Conservation (phyloP, 176 grass and related monocot species). For the Zoysia japonica region DNA sequence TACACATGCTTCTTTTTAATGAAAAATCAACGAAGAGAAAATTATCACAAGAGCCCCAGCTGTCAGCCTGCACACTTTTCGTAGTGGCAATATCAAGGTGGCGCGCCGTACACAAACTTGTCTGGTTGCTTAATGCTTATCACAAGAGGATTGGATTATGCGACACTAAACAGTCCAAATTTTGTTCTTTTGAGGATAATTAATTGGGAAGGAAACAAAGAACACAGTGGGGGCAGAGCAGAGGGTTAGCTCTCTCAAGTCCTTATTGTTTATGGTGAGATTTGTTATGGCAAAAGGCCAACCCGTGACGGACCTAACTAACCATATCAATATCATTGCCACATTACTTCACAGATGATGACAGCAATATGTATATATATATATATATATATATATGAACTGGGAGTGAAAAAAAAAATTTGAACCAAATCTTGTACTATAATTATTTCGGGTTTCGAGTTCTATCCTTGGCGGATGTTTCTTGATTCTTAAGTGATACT, state of each 20-base stretch:
- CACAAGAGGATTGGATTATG: conserved; percentile 18
- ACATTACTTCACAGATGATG: conserved; percentile 45
- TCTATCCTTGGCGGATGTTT: no score
- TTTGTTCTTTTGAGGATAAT: not conserved
- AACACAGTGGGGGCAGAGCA: conserved; percentile 19
- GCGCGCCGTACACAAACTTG: not conserved
- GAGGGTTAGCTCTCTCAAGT: conserved; percentile 51
- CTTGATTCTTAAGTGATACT: no score
- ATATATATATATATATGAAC: no score
- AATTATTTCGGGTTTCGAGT: no score
- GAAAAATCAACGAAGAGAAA: no score
- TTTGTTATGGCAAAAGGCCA: conserved; percentile 26
- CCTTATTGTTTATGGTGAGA: conserved; percentile 55
- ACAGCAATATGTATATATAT: no score
- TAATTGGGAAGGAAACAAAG: conserved; percentile 35
- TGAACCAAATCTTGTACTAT: no score
- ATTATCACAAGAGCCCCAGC: no score
- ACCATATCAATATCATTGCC: conserved; percentile 15
- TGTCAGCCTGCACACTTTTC: no score
- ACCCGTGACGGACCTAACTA: conserved; percentile 51
- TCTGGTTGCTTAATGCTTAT: conserved; percentile 1
- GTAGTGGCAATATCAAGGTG: no score
- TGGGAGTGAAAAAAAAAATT: no score
- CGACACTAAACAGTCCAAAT: conserved; percentile 5
- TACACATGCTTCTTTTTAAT: no score